These are phyloP conservation scores for Solanum hybrid DNA, from an alignment of 305 asterid species.

Conservation along the genomic window DNA sequence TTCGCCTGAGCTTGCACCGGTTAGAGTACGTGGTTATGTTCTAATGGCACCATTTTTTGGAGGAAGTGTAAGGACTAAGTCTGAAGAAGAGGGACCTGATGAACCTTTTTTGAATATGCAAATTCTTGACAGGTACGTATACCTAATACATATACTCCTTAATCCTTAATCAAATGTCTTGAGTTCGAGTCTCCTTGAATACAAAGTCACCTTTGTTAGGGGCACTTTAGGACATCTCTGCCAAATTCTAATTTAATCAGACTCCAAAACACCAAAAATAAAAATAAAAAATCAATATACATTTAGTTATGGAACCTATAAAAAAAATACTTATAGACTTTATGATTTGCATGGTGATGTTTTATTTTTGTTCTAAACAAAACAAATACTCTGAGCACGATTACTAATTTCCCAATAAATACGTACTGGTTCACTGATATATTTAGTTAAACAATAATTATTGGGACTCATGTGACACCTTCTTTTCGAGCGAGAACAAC, in stretches of 20 bases:
- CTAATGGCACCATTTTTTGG: constrained; percentile 79
- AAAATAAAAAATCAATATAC: not conserved
- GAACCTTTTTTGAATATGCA: constrained; percentile 46
- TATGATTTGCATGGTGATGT: not conserved
- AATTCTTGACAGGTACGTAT: constrained; percentile 55
- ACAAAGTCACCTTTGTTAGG: too few relatives aligned
- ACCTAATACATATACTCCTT: not conserved
- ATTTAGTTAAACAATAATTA: not conserved
- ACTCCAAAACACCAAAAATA: too few relatives aligned
- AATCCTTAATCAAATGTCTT: too few relatives aligned
- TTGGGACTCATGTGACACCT: not conserved
- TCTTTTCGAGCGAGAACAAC: not conserved
- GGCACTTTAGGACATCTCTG: not conserved
- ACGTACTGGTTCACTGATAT: not conserved
- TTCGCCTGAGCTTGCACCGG: constrained; percentile 44
- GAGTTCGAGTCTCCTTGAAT: not conserved
- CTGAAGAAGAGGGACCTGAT: constrained; percentile 57
- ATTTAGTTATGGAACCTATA: not conserved
- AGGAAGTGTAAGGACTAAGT: constrained; percentile 48
- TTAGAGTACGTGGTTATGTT: constrained; percentile 56
- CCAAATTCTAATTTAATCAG: too few relatives aligned
- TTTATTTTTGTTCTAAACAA: not conserved
- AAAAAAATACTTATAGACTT: not conserved
- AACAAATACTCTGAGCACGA: not conserved
- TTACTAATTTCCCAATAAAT: not conserved